These are phyloP conservation scores for Penicillium sp. DNA, from an alignment of 2,329 filamentous ascomycete species.

Conservation along the genomic window DNA sequence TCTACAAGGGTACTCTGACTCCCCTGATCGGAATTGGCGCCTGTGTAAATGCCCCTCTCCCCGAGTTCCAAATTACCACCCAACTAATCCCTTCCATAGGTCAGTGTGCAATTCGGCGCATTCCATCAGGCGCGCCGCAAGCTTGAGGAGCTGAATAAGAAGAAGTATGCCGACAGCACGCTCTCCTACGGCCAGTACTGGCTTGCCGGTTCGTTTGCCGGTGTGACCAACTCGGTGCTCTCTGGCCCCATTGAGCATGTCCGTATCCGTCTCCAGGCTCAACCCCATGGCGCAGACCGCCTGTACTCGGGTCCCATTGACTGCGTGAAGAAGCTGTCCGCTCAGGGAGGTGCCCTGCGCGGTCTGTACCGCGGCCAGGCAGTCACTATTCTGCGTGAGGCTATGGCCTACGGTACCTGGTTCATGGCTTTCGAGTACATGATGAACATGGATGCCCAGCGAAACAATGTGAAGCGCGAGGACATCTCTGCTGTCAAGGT, in stretches of 20 bases:
- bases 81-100: constrained; percentile 34
- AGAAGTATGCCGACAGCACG: constrained; percentile 45
- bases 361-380: constrained; percentile 85
- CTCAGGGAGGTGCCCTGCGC: constrained; percentile 66
- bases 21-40: constrained; percentile 94
- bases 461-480: constrained; percentile 73
- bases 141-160: constrained; percentile 74
- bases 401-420: constrained; percentile 93
- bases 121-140: constrained; percentile 90
- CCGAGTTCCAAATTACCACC: not conserved
- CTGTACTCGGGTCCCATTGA: constrained; percentile 85
- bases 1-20: constrained; percentile 98
- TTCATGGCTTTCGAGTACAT: constrained; percentile 94
- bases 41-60: constrained; percentile 61
- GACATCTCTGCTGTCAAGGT: constrained; percentile 83
- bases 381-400: constrained; percentile 86
- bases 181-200: constrained; percentile 88
- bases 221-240: constrained; percentile 83
- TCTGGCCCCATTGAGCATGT: constrained; percentile 96
- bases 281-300: constrained; percentile 78
- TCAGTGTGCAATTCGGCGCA: constrained; percentile 95
- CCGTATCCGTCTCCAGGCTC: constrained; percentile 91
- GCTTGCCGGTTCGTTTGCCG: constrained; percentile 85
- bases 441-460: constrained; percentile 84
- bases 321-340: constrained; percentile 81